These are phyloP conservation scores for Spathaspora sp. DNA, from an alignment of 805 yeast species.

Conservation along the genomic window DNA sequence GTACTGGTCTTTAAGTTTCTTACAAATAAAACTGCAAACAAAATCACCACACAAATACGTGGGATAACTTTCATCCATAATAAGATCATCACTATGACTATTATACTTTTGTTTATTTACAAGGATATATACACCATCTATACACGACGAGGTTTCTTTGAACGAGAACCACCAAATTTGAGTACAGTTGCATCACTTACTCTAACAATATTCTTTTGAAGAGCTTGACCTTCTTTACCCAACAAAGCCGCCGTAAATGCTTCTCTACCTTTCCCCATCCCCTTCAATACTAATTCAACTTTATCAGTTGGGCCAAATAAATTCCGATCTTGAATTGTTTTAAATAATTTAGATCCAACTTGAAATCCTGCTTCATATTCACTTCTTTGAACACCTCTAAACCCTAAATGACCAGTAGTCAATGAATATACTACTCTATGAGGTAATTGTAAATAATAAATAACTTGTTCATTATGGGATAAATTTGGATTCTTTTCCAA, in stretches of 20 bases:
- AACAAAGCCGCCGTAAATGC: slow-evolving; percentile 80
- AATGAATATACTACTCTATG: slow-evolving; percentile 67
- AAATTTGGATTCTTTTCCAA: slow-evolving; percentile 51
- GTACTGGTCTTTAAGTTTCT: neutral
- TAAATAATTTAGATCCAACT: slow-evolving; percentile 69
- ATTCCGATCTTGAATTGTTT: slow-evolving; percentile 61
- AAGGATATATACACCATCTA: slow-evolving; percentile 18
- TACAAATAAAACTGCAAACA: no score
- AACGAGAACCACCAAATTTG: slow-evolving; percentile 89
- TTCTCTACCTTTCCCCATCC: slow-evolving; percentile 85
- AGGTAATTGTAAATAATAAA: slow-evolving; percentile 75
- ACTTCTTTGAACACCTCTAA: slow-evolving; percentile 83
- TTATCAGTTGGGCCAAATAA: slow-evolving; percentile 49
- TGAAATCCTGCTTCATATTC: slow-evolving; percentile 94
- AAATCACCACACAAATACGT: no score
- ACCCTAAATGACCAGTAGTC: slow-evolving; percentile 85
- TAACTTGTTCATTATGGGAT: slow-evolving; percentile 64
- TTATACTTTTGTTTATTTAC: neutral
- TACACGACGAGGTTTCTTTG: slow-evolving; percentile 78
- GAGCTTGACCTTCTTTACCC: slow-evolving; percentile 80
- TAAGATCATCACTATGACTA: no score
- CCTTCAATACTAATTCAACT: slow-evolving; percentile 73
- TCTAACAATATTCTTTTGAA: slow-evolving; percentile 65
- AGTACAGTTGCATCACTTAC: slow-evolving; percentile 76
- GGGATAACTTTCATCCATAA: no score